These are phyloP conservation scores for Oryza coarctata DNA, from an alignment of 176 grass and related monocot species.

Conservation along the genomic window DNA sequence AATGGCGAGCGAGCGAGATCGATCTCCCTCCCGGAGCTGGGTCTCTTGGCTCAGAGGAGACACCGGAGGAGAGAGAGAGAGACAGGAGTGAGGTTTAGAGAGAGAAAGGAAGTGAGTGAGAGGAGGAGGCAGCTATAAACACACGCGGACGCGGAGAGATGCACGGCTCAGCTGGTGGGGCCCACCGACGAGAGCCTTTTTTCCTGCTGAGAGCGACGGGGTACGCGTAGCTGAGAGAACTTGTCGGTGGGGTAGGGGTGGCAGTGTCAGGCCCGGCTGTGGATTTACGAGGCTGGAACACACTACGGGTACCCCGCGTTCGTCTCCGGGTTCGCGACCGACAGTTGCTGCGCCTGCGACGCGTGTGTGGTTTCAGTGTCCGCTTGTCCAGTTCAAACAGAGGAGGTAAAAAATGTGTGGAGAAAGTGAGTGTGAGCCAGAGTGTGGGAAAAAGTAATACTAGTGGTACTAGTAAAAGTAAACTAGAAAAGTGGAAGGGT, in stretches of 20 bases:
- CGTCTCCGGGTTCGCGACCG: slow-evolving; percentile 19
- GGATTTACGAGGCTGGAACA: neutral
- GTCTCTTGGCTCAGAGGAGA: slow-evolving; percentile 5
- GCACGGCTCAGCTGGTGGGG: slow-evolving; percentile 3
- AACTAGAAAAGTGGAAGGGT: neutral
- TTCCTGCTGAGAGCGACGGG: neutral
- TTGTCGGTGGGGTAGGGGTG: neutral
- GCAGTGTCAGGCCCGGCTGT: slow-evolving; percentile 5
- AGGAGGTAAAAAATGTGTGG: neutral
- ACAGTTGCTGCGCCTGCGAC: neutral
- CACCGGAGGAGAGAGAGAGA: neutral
- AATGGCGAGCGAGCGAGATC: neutral
- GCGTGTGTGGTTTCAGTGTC: neutral
- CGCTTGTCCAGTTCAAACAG: slow-evolving; percentile 32
- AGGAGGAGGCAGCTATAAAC: slow-evolving; percentile 21
- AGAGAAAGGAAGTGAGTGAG: too few relatives aligned
- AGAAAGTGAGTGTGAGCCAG: neutral
- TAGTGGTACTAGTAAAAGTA: neutral
- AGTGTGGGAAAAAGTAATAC: neutral
- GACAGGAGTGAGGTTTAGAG: neutral
- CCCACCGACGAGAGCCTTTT: accelerated
- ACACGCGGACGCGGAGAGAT: neutral
- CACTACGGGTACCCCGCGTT: slow-evolving; percentile 43
- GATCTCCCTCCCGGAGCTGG: neutral
- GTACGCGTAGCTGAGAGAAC: slow-evolving; percentile 15